These are phyloP conservation scores for Dendryphion nanum DNA, from an alignment of 2,329 filamentous ascomycete species.

Conservation along the genomic window DNA sequence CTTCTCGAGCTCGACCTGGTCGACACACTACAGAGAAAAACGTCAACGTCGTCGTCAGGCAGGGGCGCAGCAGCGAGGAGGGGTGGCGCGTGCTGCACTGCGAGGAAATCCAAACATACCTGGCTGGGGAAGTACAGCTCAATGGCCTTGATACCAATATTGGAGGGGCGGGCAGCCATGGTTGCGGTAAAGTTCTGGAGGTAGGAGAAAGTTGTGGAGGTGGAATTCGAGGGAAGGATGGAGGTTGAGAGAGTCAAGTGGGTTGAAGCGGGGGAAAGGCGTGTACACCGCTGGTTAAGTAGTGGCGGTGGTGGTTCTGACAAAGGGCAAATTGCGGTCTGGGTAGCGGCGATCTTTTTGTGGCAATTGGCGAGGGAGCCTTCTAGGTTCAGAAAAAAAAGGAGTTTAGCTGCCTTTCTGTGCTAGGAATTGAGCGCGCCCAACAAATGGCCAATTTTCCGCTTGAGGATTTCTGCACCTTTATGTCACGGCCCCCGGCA, in stretches of 20 bases:
- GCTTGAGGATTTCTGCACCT: too few species aligned
- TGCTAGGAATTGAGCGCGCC: conserved; percentile 13
- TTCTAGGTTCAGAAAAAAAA: conserved; percentile 14
- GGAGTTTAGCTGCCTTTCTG: conserved; percentile 23
- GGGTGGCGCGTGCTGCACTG: neutral
- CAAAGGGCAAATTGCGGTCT: conserved; percentile 37
- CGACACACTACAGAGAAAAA: conserved; percentile 46
- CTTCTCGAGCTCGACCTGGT: conserved; percentile 54
- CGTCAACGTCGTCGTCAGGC: conserved; percentile 14
- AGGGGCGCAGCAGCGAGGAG: conserved; percentile 8
- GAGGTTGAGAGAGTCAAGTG: conserved; percentile 3
- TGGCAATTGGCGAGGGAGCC: conserved; percentile 24
- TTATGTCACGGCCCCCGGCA: too few species aligned
- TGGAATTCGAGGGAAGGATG: neutral
- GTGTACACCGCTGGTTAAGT: conserved; percentile 37
- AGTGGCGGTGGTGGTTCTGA: conserved; percentile 16
- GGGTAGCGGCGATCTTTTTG: conserved; percentile 30
- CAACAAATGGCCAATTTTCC: conserved; percentile 21
- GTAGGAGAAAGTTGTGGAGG: conserved; percentile 8
- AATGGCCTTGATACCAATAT: conserved; percentile 55
- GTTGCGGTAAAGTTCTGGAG: conserved; percentile 14
- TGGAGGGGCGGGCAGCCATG: conserved; percentile 49
- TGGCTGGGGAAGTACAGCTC: conserved; percentile 56
- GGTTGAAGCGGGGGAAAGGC: conserved; percentile 18
- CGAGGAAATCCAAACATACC: conserved; percentile 32